Conservation (phyloP, 106 monocot species). For the Alisma plantagoaquatica region DNA sequence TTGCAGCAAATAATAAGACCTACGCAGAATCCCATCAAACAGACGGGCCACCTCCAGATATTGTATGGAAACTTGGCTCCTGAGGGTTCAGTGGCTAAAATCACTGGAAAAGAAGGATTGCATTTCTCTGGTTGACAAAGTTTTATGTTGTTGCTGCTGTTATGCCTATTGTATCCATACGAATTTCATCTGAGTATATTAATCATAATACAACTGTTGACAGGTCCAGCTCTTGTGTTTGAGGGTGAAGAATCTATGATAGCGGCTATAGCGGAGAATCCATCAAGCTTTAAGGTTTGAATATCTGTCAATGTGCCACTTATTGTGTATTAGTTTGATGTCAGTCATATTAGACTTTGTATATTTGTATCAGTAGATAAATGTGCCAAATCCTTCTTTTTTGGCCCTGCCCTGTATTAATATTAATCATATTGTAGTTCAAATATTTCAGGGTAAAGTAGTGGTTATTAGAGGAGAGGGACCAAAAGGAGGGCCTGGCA, state of each 20-base stretch:
- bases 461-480: conserved; percentile 96
- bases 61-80: conserved; percentile 95
- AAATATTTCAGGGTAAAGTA: conserved; percentile 75
- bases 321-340: too few relatives aligned
- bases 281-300: conserved; percentile 70
- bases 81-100: conserved; percentile 96
- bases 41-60: conserved; percentile 94
- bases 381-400: too few relatives aligned
- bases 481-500: conserved; percentile 94
- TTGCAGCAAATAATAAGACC: conserved; percentile 85
- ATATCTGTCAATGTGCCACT: neutral
- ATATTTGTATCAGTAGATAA: too few relatives aligned
- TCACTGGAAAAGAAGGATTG: conserved; percentile 97
- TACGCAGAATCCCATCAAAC: conserved; percentile 74
- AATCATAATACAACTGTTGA: too few relatives aligned
- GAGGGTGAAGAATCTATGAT: conserved; percentile 96
- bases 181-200: too few relatives aligned
- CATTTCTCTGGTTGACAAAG: conserved; percentile 90
- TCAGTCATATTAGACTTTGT: too few relatives aligned
- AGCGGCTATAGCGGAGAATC: conserved; percentile 79
- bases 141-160: too few relatives aligned
- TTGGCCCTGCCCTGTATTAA: too few relatives aligned
- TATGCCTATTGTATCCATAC: too few relatives aligned
- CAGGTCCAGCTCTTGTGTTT: conserved; percentile 94
- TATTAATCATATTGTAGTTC: too few relatives aligned